These are phyloP conservation scores for Calonectria naviculata DNA, from an alignment of 2,329 filamentous ascomycete species.

Conservation along the genomic window DNA sequence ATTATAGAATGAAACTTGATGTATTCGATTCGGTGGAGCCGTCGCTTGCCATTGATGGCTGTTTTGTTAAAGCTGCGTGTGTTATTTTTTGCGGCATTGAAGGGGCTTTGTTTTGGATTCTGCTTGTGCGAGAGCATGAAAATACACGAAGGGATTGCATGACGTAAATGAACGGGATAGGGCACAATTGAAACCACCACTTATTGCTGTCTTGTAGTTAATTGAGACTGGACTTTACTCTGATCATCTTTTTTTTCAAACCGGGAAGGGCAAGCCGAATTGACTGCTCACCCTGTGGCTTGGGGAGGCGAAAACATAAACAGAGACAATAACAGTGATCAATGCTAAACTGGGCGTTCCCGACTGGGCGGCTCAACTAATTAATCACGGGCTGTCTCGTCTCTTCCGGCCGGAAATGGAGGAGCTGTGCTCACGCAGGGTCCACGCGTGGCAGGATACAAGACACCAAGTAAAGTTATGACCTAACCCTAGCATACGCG, in stretches of 20 bases:
- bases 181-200: neutral
- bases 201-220: neutral
- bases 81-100: slow-evolving; percentile 2
- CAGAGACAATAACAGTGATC: neutral
- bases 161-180: neutral
- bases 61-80: neutral
- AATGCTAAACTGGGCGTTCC: neutral
- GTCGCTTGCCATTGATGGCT: neutral
- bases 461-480: neutral
- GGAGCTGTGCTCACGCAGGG: neutral
- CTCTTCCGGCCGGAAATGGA: slow-evolving; percentile 3
- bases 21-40: neutral
- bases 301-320: neutral
- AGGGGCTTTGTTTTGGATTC: neutral
- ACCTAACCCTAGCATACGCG: too few species aligned
- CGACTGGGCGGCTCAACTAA: slow-evolving; percentile 2
- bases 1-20: slow-evolving; percentile 6
- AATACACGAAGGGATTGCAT: neutral
- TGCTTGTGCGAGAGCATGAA: neutral
- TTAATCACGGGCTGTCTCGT: neutral
- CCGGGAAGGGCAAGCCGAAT: neutral
- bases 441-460: neutral
- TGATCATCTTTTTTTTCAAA: neutral
- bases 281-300: too few species aligned
- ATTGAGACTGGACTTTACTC: neutral